Evolutionary conservation across 1,284 basidiomycete species (phyloP).

Genomic region (Puccinia polysora): DNA sequence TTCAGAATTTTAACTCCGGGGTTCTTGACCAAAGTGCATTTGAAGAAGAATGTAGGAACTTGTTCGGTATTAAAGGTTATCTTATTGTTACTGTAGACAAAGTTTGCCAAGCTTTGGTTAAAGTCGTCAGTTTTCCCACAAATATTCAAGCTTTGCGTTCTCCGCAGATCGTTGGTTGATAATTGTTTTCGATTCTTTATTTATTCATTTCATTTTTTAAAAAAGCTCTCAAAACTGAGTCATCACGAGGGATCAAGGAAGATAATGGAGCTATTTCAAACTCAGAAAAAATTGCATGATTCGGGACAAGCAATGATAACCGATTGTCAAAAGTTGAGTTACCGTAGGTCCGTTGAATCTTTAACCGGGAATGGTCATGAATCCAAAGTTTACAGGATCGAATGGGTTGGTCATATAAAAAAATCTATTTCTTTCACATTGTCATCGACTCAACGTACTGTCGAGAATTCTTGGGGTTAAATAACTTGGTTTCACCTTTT

Average conservation of each 20-base stretch:
- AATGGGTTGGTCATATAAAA: constrained; percentile 47
- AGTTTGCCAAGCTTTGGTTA: constrained; percentile 48
- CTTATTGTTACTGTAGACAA: constrained; percentile 91
- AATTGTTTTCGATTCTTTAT: neutral
- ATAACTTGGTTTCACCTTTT: constrained; percentile 3
- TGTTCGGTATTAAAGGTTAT: constrained; percentile 92
- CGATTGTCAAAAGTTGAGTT: constrained; percentile 33
- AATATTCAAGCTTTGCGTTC: neutral
- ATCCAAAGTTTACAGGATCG: constrained; percentile 51
- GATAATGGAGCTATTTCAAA: constrained; percentile 24
- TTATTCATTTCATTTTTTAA: constrained; percentile 6
- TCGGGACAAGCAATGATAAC: constrained; percentile 6
- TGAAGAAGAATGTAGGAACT: constrained; percentile 92
- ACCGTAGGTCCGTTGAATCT: constrained; percentile 37
- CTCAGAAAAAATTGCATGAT: constrained; percentile 25
- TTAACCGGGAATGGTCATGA: constrained; percentile 46
- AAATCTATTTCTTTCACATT: too few relatives aligned
- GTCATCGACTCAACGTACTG: neutral
- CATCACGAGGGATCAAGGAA: constrained; percentile 27
- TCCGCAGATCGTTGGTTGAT: neutral
- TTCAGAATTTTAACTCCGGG: constrained; percentile 30
- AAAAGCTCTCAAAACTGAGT: constrained; percentile 33
- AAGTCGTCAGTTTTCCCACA: constrained; percentile 28
- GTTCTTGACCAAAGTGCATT: constrained; percentile 84
- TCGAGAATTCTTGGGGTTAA: neutral